A percentile compares a stretch with the other conserved stretches of the same genome.
These are phyloP conservation scores for Sicyos baderoa DNA, from an alignment of 306 rosid species.

Conservation along the genomic window DNA sequence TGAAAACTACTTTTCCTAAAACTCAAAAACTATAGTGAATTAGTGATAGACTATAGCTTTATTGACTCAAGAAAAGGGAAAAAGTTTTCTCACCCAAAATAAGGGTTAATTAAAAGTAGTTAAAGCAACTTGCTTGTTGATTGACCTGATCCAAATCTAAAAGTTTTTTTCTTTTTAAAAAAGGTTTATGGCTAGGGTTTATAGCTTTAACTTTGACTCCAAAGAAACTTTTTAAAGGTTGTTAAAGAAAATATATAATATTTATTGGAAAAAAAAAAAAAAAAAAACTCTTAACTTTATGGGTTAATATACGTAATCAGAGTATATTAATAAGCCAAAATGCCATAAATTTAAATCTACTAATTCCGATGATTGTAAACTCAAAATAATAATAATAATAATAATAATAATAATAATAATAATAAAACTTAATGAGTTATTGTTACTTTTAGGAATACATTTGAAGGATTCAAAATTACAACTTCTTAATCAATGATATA, in stretches of 20 bases:
- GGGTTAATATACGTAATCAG: too few relatives aligned
- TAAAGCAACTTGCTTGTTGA: neutral
- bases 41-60: neutral
- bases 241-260: neutral
- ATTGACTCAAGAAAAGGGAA: neutral
- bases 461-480: too few relatives aligned
- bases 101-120: neutral
- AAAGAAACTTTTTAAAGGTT: neutral
- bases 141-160: slow-evolving; percentile 9
- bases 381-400: too few relatives aligned
- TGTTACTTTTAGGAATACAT: too few relatives aligned
- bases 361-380: too few relatives aligned
- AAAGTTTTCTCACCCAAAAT: neutral
- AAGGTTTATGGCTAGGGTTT: neutral
- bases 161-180: neutral
- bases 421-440: too few relatives aligned
- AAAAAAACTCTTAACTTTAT: too few relatives aligned
- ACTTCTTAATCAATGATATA: too few relatives aligned
- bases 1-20: neutral
- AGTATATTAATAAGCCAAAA: too few relatives aligned
- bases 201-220: neutral
- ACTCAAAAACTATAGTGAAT: neutral
- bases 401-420: too few relatives aligned
- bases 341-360: too few relatives aligned
- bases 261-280: too few relatives aligned